phyloP scores from a whole-genome alignment of 768 basidiomycete species.

The Hortiboletus campestris region DNA sequence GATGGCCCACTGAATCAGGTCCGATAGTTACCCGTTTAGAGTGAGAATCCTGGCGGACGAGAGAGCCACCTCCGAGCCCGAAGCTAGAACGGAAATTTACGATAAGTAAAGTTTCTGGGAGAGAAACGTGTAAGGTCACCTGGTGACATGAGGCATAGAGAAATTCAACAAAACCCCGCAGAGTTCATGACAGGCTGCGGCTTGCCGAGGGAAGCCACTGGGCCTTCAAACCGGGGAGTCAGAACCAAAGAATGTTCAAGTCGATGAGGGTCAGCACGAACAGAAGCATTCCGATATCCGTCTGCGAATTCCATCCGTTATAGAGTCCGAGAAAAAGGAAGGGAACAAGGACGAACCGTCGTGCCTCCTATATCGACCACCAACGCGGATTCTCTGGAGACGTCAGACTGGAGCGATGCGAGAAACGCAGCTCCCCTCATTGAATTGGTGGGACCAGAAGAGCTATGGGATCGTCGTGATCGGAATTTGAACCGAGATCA shows the following conservation, averaged over 20 bases:
- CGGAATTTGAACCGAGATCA: conserved; percentile 3
- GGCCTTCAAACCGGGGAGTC: conserved; percentile 30
- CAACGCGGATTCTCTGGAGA: conserved; percentile 39
- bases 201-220: conserved; percentile 60
- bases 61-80: conserved; percentile 64
- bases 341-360: conserved; percentile 34
- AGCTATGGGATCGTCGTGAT: conserved; percentile 21
- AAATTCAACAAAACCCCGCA: conserved; percentile 62
- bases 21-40: conserved; percentile 50
- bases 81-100: conserved; percentile 36
- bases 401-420: conserved; percentile 39
- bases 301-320: conserved; percentile 26
- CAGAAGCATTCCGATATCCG: conserved; percentile 61
- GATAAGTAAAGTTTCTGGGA: background rate
- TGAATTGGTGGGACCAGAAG: conserved; percentile 63
- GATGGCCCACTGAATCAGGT: conserved; percentile 64
- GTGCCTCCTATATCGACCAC: conserved; percentile 69
- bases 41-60: conserved; percentile 37
- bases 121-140: conserved; percentile 20
- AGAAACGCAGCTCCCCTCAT: conserved; percentile 69
- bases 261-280: conserved; percentile 16
- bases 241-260: conserved; percentile 3
- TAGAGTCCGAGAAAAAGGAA: conserved; percentile 7
- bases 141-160: conserved; percentile 54
- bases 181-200: conserved; percentile 60